Percentiles rank a stretch among this genome's conserved stretches.
These are phyloP conservation scores for sweet orange (Citrus sinensis) DNA, from an alignment of 345 rosid genomes.

Conservation along the genomic window DNA sequence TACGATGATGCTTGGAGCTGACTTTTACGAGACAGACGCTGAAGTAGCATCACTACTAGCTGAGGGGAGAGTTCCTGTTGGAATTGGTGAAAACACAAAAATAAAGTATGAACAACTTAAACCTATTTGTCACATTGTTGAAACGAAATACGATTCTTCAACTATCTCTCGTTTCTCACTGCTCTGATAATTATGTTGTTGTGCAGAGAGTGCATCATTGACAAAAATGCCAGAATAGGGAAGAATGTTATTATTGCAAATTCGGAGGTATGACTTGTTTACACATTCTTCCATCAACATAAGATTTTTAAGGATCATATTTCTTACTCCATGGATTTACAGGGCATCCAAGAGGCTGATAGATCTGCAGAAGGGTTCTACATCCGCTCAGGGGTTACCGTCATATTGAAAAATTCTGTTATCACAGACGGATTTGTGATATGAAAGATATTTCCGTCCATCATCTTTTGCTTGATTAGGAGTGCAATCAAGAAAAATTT, in stretches of 20 bases:
- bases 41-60: slow-evolving; percentile 60
- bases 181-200: background rate
- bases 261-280: slow-evolving; percentile 56
- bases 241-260: slow-evolving; percentile 78
- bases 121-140: background rate
- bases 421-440: slow-evolving; percentile 68
- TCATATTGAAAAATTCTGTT: slow-evolving; percentile 58
- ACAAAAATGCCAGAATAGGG: slow-evolving; percentile 94
- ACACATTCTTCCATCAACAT: background rate
- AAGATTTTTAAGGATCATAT: background rate
- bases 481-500: slow-evolving; percentile 7
- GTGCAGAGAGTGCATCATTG: slow-evolving; percentile 85
- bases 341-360: slow-evolving; percentile 88
- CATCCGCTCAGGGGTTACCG: slow-evolving; percentile 72
- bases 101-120: slow-evolving; percentile 46
- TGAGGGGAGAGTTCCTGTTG: slow-evolving; percentile 69
- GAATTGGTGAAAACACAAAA: slow-evolving; percentile 82
- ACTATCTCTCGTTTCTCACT: background rate
- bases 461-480: slow-evolving; percentile 17
- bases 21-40: slow-evolving; percentile 75
- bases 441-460: slow-evolving; percentile 25
- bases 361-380: slow-evolving; percentile 83
- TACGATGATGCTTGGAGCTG: slow-evolving; percentile 93
- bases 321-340: slow-evolving; percentile 16
- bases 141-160: background rate